A percentile compares a stretch with the other conserved stretches of the same genome.
Evolutionary conservation across 768 basidiomycete species (phyloP).

Genomic region (Xerocomus spinulosus): DNA sequence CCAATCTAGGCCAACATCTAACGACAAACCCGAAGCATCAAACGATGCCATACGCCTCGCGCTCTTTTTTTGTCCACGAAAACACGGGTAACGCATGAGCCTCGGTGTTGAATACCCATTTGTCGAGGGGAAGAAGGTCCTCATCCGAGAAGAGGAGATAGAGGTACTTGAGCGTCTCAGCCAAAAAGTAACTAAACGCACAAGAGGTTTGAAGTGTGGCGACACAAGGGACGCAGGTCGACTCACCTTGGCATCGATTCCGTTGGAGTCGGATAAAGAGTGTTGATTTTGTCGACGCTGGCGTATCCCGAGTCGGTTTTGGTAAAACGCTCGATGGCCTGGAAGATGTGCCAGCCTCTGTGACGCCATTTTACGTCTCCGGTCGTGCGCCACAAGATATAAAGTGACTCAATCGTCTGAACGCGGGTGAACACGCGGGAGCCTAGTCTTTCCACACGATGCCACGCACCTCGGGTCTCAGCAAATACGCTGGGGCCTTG

Average conservation of each 20-base stretch:
- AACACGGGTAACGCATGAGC: conserved; percentile 80
- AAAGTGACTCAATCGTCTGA: conserved; percentile 71
- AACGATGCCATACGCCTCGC: conserved; percentile 34
- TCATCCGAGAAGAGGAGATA: conserved; percentile 64
- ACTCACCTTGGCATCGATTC: conserved; percentile 72
- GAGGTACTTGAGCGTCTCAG: conserved; percentile 67
- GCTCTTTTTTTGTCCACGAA: conserved; percentile 55
- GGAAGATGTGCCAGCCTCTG: conserved; percentile 65
- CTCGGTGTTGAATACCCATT: conserved; percentile 63
- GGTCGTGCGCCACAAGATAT: conserved; percentile 66
- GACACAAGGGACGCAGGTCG: not conserved
- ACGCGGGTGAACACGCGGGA: not conserved
- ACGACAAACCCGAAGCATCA: no score
- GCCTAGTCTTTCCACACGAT: no score
- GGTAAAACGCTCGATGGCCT: conserved; percentile 56
- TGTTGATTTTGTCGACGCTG: conserved; percentile 45
- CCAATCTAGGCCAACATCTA: no score
- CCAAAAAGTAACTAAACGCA: conserved; percentile 45
- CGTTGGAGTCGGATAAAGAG: conserved; percentile 29
- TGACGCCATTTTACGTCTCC: conserved; percentile 65
- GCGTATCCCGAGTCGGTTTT: conserved; percentile 61
- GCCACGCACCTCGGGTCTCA: conserved; percentile 64
- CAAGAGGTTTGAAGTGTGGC: no score
- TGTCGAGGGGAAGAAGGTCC: conserved; percentile 50
- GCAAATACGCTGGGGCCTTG: conserved; percentile 43